Percentiles rank a stretch among this genome's conserved stretches.
phyloP scores from a whole-genome alignment of 345 rosid species.

The Passiflora organensis region DNA sequence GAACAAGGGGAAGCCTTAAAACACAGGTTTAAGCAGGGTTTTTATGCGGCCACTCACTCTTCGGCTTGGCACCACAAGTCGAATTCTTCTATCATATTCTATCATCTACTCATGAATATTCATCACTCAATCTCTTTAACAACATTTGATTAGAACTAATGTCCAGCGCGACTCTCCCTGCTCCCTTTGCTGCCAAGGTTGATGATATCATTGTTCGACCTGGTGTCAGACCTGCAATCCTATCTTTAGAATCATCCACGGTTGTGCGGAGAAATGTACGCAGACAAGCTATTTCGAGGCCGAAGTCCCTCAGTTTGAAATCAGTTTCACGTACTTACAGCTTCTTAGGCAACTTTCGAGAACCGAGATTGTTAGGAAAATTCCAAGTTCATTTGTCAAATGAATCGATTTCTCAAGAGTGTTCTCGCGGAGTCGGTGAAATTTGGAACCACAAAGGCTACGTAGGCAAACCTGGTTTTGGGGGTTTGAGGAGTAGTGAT shows the following conservation, averaged over 20 bases:
- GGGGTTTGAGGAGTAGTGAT: slow-evolving; percentile 18
- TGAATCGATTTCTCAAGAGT: slow-evolving; percentile 12
- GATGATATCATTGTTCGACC: slow-evolving; percentile 22
- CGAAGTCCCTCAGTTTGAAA: slow-evolving; percentile 21
- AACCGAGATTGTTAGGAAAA: slow-evolving; percentile 20
- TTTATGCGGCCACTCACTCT: slow-evolving; percentile 34
- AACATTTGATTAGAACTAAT: slow-evolving; percentile 35
- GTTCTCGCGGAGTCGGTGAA: slow-evolving; percentile 27
- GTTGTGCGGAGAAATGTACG: slow-evolving; percentile 76
- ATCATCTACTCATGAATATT: neutral
- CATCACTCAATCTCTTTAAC: neutral
- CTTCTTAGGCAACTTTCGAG: slow-evolving; percentile 34
- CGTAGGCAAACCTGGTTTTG: slow-evolving; percentile 30
- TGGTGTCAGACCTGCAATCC: slow-evolving; percentile 15
- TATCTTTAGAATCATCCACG: slow-evolving; percentile 25
- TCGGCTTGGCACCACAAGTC: neutral
- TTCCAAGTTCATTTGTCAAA: slow-evolving; percentile 20
- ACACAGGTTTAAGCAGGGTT: slow-evolving; percentile 30
- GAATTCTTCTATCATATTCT: neutral
- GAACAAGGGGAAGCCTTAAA: neutral
- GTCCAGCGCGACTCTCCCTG: no score
- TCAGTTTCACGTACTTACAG: slow-evolving; percentile 23
- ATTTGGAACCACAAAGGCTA: slow-evolving; percentile 29
- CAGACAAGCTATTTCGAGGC: slow-evolving; percentile 42
- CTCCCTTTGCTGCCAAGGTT: slow-evolving; percentile 25